Conservation (phyloP, 1,284 basidiomycete genomes). For the Trichosporon ovoides region DNA sequence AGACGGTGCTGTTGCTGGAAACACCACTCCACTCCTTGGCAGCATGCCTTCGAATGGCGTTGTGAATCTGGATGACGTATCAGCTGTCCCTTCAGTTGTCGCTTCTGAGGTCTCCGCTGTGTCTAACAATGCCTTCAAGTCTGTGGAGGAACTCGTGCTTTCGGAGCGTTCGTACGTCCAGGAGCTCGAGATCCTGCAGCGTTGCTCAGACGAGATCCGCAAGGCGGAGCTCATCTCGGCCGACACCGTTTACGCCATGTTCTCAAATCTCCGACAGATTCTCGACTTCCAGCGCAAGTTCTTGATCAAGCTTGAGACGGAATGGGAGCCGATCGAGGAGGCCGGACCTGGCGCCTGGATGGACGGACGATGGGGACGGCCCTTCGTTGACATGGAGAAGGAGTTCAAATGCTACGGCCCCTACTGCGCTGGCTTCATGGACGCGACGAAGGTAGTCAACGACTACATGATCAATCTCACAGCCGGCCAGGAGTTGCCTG, state of each 20-base stretch:
- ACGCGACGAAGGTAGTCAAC: conserved; percentile 77
- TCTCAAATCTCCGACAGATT: conserved; percentile 90
- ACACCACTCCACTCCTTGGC: neutral
- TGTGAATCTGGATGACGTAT: conserved; percentile 4
- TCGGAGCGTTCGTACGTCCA: conserved; percentile 93
- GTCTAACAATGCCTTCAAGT: conserved; percentile 39
- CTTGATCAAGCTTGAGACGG: conserved; percentile 86
- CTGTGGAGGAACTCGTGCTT: conserved; percentile 46
- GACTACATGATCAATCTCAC: conserved; percentile 75
- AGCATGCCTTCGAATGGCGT: conserved; percentile 1
- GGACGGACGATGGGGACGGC: conserved; percentile 82
- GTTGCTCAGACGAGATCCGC: conserved; percentile 73
- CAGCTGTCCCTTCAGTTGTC: conserved; percentile 7
- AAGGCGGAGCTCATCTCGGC: conserved; percentile 80
- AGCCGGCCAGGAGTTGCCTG: conserved; percentile 52
- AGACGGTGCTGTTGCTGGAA: neutral
- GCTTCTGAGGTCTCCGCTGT: conserved; percentile 7
- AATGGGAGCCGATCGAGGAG: conserved; percentile 58
- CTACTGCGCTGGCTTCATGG: conserved; percentile 93
- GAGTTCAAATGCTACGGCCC: conserved; percentile 93
- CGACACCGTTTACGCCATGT: conserved; percentile 91
- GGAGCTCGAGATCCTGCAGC: conserved; percentile 92
- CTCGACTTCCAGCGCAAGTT: conserved; percentile 93
- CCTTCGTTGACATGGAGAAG: conserved; percentile 71
- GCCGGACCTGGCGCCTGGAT: conserved; percentile 58